Evolutionary conservation across 345 rosid genomes (phyloP), one percentile per base, ranked within the genome.

Genomic region (Eucalyptus microcorys): DNA sequence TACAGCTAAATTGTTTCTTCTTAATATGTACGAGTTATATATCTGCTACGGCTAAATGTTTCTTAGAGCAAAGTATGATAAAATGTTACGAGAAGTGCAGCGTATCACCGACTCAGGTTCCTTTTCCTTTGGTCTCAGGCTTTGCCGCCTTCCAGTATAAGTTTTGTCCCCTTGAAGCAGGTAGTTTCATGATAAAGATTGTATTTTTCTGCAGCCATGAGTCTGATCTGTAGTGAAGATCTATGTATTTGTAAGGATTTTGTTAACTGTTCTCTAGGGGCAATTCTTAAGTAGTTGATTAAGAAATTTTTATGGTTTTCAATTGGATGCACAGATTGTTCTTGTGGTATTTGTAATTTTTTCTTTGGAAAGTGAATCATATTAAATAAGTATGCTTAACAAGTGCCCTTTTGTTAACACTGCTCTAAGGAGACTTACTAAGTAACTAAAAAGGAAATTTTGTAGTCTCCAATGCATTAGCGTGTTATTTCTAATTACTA

Each of bases 131-230:
- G 52, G 91, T 89, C 87, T 87, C 94, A 76, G 99, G 99, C 98
- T 83, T 91, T 95, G 93, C 93, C 95, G 13, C 98, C 98, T 21
- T 76, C 92, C 26, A 93, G 94, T 42, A 96, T 97, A 92, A 93
- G 94, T 66, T 96, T 97, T 90, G 92, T 95, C 85, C 99, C 98
- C 32, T 90, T 97, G 89, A 96, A 97, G 90, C 98, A 96, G 96
- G 98, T 94, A 93, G 92, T 76, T 76, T 42, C 88, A n/a, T 83
- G 57, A 12, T 68, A 40, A 52, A 30, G 2, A 27, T 83, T 45
- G n/a, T 81, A 16, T 8, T 4, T 52, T 55, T 7, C 32, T 85
- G 15, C 15, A 86, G 48, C n/a, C 66, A 81, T 80, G 30, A 47
- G 49, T 14, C 22, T 40, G 34, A 47, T 40, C 57, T 45, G 14